Evolutionary conservation across 352 stramenopile genomes (phyloP), one percentile per base, ranked within the genome.

Genomic region (Globisporangium alternatum): DNA sequence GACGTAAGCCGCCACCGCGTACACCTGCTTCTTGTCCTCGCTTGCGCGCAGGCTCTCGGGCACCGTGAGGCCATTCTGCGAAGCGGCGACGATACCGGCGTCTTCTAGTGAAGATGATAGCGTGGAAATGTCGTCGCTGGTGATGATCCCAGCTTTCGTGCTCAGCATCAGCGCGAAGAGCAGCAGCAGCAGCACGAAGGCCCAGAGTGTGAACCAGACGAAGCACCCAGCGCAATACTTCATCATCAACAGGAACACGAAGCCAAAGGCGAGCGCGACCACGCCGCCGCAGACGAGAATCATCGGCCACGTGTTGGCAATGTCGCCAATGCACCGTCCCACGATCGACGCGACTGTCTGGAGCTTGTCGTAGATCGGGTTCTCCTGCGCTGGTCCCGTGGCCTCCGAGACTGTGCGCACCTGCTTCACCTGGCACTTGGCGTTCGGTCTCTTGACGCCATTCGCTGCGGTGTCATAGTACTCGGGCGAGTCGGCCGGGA

Each of bases 111-210:
- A 69, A 17, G 76, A 68, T 8, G 78, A 80, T 0, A 91, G 53
- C 10, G 67, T 68, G 2, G 52, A 66, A 17, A 94, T 76, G 48
- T 85, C 69, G 5, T 43, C 59, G 33, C 63, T 74, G 17, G 69
- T 80, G 57, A 94, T 88, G 37, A 96, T 72, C 0, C 83, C 84
- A 3, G 74, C 84, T 60, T 95, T 93, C 5, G 86, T 78, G 33
- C 86, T 89, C 60, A 93, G 64, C 62, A 95, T 76, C 0, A 93
- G 58, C 1, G 88, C 81, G 43, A 96, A 86, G 15, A 92, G 60
- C 21, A 90, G 62, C 41, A 93, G 68, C 15, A 89, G 56, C 25
- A 89, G 8, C 30, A 95, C 77, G 7, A 90, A 86, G 7, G 65
- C 76, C 78, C 81, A 91, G 15, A 95, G 69, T 3, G 67, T 78